Evolutionary conservation across 1,139 yeast species (phyloP).

Genomic region (Pichia sp.): DNA sequence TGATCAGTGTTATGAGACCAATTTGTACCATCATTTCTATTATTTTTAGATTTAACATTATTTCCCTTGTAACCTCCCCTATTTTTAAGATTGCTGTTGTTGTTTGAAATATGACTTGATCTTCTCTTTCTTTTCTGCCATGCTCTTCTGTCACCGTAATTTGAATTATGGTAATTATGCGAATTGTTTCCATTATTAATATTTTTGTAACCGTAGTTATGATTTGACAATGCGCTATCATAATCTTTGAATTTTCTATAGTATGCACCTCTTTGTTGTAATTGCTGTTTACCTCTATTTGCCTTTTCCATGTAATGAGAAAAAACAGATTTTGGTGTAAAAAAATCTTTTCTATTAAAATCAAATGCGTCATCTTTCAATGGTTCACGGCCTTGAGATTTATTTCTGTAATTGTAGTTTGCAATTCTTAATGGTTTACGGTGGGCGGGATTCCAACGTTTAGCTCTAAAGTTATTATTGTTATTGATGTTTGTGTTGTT

Average conservation of each 20-base stretch:
- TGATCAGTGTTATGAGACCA: constrained; percentile 6
- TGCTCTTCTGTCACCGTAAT: constrained; percentile 23
- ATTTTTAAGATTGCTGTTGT: constrained; percentile 4
- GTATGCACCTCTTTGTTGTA: constrained; percentile 26
- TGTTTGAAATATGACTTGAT: constrained; percentile 12
- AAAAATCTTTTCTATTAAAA: constrained; percentile 63
- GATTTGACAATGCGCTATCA: constrained; percentile 1
- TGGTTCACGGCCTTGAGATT: too few relatives aligned
- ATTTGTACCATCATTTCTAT: background rate
- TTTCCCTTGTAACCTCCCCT: constrained; percentile 1
- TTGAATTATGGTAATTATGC: constrained; percentile 15
- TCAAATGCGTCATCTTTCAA: constrained; percentile 12
- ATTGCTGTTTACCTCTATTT: constrained; percentile 35
- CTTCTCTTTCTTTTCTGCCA: constrained; percentile 28
- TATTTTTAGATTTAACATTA: constrained; percentile 2
- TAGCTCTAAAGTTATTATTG: constrained; percentile 9
- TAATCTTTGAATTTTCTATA: constrained; percentile 11
- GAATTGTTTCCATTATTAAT: constrained; percentile 7
- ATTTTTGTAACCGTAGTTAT: constrained; percentile 4
- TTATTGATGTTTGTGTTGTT: constrained; percentile 4
- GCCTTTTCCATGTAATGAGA: constrained; percentile 69
- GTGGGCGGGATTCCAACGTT: constrained; percentile 18
- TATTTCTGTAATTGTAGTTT: constrained; percentile 23
- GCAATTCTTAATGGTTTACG: constrained; percentile 40
- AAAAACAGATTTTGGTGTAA: constrained; percentile 71